These are phyloP conservation scores for Hymenoscyphus scutula DNA, from an alignment of 2,329 filamentous ascomycete species.

Conservation along the genomic window DNA sequence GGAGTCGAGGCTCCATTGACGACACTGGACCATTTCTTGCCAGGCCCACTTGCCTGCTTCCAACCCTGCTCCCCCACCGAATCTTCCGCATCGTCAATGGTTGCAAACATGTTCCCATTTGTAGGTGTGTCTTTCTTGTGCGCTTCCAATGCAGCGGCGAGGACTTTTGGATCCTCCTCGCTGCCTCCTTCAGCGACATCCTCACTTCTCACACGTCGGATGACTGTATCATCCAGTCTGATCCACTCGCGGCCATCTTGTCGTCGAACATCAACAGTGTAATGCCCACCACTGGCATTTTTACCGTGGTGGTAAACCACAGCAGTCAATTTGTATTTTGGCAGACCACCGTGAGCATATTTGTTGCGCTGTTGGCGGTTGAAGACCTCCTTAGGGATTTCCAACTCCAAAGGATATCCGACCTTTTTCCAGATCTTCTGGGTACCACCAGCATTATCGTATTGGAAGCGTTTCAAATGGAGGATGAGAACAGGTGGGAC, in stretches of 20 bases:
- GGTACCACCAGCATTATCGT: constrained; percentile 81
- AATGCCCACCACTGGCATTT: constrained; percentile 92
- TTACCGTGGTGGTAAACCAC: constrained; percentile 98
- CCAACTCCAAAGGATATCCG: constrained; percentile 89
- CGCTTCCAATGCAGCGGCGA: constrained; percentile 63
- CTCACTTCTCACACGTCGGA: constrained; percentile 79
- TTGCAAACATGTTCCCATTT: constrained; percentile 71
- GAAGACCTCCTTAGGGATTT: constrained; percentile 88
- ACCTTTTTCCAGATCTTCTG: constrained; percentile 99
- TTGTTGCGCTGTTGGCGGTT: constrained; percentile 69
- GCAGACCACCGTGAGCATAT: constrained; percentile 64
- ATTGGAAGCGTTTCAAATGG: constrained; percentile 96
- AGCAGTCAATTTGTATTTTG: constrained; percentile 80
- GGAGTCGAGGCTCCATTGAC: constrained; percentile 62
- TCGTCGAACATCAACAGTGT: constrained; percentile 93
- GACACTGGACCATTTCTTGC: constrained; percentile 71
- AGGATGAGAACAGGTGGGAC: constrained; percentile 89
- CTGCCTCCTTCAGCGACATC: constrained; percentile 85
- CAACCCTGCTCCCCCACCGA: constrained; percentile 71
- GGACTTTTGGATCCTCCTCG: constrained; percentile 72
- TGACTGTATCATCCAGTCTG: constrained; percentile 88
- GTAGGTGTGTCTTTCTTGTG: constrained; percentile 55
- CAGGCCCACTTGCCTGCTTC: constrained; percentile 77
- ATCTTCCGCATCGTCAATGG: constrained; percentile 61
- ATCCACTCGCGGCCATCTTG: constrained; percentile 97